Base-by-base conservation (phyloP, 2,329 filamentous ascomycete genomes). In the Dactylellina parvicollis region DNA sequence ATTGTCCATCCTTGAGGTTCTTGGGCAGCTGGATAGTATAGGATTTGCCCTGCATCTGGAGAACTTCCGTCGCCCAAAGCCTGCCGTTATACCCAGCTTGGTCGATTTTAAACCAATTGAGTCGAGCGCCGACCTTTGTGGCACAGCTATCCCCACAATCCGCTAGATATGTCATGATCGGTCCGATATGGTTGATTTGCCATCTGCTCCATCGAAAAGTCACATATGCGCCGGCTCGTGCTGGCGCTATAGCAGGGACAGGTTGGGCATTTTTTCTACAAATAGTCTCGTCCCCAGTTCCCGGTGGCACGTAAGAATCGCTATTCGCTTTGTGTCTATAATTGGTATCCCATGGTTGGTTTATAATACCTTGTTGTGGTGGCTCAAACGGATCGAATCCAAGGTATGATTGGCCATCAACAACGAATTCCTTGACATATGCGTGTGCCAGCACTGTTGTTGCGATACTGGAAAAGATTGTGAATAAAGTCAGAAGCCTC, bases 71-170 rank as follows among this genome's bases (percentile, higher is more conserved):
- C 16, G 54, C 54, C 54, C 54, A 57, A 7, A 57, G 9, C 10
- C 80, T 78, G 22, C 54, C 54, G 36, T 57, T 57, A n/a, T 42
- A 57, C 18, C 54, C 54, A 5, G 54, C 54, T 44, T 57, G 20
- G 22, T 57, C 54, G 14, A 57, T 57, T 22, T 55, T 55, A 18
- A 55, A 55, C 50, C 50, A 55, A 3, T n/a, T 22, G 16, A 55
- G 50, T n/a, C 36, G 16, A 0, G 50, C 34, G 12, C 50, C 50
- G 18, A 55, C 40, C 3, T 16, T 34, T n/a, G 4, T 55, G 5
- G 30, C 50, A 55, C 50, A 55, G n/a, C 28, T 55, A 14, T 34
- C 50, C 12, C 20, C 12, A 44, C 54, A 57, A 16, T 57, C 54
- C 10, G 54, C 54, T 5, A 57, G 54, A 22, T 57, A 57, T 18